Conservation (phyloP, 164 flowering plant genomes). For the Taxillus chinensis region DNA sequence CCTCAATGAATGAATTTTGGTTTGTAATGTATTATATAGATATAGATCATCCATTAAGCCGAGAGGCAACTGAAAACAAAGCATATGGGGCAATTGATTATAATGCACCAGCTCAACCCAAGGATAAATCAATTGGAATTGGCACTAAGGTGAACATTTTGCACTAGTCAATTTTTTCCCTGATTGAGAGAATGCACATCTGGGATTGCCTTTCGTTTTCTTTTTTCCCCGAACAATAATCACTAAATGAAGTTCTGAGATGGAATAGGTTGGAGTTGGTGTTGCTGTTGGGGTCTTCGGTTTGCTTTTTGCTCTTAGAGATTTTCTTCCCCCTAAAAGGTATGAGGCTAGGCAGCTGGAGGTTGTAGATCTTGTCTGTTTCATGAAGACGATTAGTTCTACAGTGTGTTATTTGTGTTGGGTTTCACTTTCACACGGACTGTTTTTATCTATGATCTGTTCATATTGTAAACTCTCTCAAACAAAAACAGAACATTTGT, state of each 20-base stretch:
- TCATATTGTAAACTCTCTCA: too few relatives aligned
- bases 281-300: conserved; percentile 82
- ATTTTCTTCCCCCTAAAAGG: conserved; percentile 92
- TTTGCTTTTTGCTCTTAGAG: conserved; percentile 87
- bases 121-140: conserved; percentile 49
- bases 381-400: not conserved
- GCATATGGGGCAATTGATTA: conserved; percentile 75
- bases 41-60: conserved; percentile 68
- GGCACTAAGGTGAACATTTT: conserved; percentile 58
- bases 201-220: not conserved
- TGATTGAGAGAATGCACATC: not conserved
- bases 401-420: not conserved
- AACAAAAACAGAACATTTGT: too few relatives aligned
- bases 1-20: conserved; percentile 2
- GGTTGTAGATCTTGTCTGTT: not conserved
- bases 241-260: conserved; percentile 1
- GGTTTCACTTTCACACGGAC: too few relatives aligned
- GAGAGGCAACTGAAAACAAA: conserved; percentile 40
- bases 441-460: too few relatives aligned
- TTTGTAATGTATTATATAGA: conserved; percentile 20
- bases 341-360: conserved; percentile 12
- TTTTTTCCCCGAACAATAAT: not conserved
- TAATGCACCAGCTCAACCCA: conserved; percentile 63
- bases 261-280: conserved; percentile 76
- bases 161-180: not conserved